A percentile compares a stretch with the other conserved stretches of the same genome.
phyloP scores from a whole-genome alignment of 148 eudicot species.

The Amaranthus cruentus region DNA sequence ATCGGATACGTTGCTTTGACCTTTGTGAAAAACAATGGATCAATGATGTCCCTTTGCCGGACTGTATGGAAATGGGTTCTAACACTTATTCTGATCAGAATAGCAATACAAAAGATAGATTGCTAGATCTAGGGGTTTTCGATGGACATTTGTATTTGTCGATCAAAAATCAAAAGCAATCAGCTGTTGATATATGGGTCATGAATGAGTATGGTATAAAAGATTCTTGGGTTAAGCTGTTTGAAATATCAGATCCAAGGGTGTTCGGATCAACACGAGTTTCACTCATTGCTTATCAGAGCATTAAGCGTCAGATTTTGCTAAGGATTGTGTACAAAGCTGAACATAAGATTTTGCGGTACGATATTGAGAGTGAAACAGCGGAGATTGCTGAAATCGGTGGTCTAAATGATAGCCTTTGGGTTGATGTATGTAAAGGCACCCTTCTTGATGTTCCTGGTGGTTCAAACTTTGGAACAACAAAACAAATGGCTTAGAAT shows the following conservation, averaged over 20 bases:
- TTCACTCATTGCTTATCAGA: neutral
- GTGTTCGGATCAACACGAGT: neutral
- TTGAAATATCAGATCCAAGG: neutral
- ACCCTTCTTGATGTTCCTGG: slow-evolving; percentile 12
- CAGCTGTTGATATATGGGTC: slow-evolving; percentile 18
- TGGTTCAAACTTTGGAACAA: neutral
- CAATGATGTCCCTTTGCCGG: slow-evolving; percentile 12
- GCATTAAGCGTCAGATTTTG: slow-evolving; percentile 6
- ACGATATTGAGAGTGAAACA: slow-evolving; percentile 1
- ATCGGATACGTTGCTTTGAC: slow-evolving; percentile 15
- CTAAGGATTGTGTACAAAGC: neutral
- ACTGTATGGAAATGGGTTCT: neutral
- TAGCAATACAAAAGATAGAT: neutral
- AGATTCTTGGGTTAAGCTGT: slow-evolving; percentile 21
- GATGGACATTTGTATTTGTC: slow-evolving; percentile 22
- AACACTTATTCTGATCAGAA: neutral
- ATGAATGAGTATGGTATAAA: slow-evolving; percentile 24
- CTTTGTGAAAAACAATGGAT: slow-evolving; percentile 16
- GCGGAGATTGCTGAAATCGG: slow-evolving; percentile 3
- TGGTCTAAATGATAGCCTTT: neutral
- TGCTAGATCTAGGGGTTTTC: slow-evolving; percentile 18
- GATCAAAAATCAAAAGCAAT: neutral
- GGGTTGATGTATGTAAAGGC: slow-evolving; percentile 7
- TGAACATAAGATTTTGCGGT: slow-evolving; percentile 3
- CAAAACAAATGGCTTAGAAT: neutral